phyloP scores from a whole-genome alignment of 371 early-diverging fungal genomes.

The Mortierella sp. region DNA sequence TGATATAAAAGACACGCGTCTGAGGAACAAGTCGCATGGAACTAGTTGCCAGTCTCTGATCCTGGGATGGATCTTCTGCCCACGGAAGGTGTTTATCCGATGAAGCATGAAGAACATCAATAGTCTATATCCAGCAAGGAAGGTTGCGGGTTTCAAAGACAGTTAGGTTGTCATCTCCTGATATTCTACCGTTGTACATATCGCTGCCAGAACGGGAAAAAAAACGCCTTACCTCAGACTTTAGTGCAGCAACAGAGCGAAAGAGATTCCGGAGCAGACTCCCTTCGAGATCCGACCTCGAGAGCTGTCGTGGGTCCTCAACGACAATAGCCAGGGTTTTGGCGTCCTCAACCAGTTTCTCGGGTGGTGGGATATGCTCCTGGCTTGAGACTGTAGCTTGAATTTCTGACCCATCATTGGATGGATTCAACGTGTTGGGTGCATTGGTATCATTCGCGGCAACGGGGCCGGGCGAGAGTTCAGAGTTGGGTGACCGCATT shows the following conservation, averaged over 20 bases:
- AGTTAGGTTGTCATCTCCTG: background rate
- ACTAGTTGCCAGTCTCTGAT: constrained; percentile 7
- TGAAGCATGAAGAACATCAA: constrained; percentile 51
- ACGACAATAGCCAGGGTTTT: constrained; percentile 41
- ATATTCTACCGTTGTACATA: background rate
- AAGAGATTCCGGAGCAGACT: constrained; percentile 35
- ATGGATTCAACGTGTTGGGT: no score
- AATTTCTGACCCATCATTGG: no score
- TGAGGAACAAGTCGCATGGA: constrained; percentile 67
- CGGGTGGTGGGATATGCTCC: no score
- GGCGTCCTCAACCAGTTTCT: constrained; percentile 31
- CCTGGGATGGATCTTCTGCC: constrained; percentile 32
- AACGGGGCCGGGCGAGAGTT: no score
- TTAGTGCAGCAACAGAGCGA: constrained; percentile 22
- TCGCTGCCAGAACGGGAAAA: background rate
- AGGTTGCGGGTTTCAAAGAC: background rate
- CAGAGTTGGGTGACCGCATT: no score
- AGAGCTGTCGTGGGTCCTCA: constrained; percentile 32
- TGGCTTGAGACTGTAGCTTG: no score
- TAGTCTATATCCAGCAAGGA: constrained; percentile 26
- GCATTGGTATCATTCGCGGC: no score
- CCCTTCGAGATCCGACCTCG: constrained; percentile 46
- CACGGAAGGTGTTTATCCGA: constrained; percentile 51
- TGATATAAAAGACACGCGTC: constrained; percentile 68
- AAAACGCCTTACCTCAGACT: constrained; percentile 27